Evolutionary conservation across 1,139 yeast genomes (phyloP).

Genomic region (Ashbya aceris): DNA sequence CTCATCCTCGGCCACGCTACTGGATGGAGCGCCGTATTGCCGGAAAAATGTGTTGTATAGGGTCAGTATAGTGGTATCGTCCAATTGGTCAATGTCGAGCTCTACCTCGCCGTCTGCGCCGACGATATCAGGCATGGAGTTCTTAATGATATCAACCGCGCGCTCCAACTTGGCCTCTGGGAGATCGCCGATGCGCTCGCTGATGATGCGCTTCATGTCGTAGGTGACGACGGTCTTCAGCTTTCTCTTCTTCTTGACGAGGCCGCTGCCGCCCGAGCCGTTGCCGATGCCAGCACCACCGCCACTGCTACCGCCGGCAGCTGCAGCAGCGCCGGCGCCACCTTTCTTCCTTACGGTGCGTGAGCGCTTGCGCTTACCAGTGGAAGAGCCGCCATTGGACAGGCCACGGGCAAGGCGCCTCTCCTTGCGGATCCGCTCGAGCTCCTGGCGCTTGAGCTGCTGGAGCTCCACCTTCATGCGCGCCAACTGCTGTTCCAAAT

Average conservation of each 20-base stretch:
- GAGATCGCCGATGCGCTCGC: slow-evolving; percentile 68
- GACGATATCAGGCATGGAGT: slow-evolving; percentile 66
- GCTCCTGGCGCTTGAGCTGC: slow-evolving; percentile 67
- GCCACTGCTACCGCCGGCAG: slow-evolving; percentile 19
- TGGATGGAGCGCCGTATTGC: slow-evolving; percentile 28
- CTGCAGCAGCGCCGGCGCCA: slow-evolving; percentile 7
- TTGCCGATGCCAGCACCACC: slow-evolving; percentile 17
- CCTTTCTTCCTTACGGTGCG: slow-evolving; percentile 9
- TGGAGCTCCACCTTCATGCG: slow-evolving; percentile 82
- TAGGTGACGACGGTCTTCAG: slow-evolving; percentile 55
- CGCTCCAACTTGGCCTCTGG: slow-evolving; percentile 77
- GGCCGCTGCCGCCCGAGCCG: slow-evolving; percentile 5
- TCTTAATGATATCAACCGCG: slow-evolving; percentile 78
- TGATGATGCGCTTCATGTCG: slow-evolving; percentile 93
- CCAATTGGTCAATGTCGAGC: slow-evolving; percentile 89
- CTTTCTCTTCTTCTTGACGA: slow-evolving; percentile 23
- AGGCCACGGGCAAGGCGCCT: slow-evolving; percentile 30
- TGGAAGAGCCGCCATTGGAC: background rate
- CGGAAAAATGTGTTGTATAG: slow-evolving; percentile 50
- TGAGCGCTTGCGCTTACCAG: slow-evolving; percentile 7
- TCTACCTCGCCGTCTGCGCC: slow-evolving; percentile 75
- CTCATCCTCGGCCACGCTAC: slow-evolving; percentile 13
- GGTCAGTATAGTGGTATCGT: slow-evolving; percentile 72
- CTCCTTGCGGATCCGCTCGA: slow-evolving; percentile 44
- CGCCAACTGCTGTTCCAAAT: slow-evolving; percentile 74